Evolutionary conservation across 805 yeast species (phyloP).

Genomic region (Cyberlindnera bimundalis): DNA sequence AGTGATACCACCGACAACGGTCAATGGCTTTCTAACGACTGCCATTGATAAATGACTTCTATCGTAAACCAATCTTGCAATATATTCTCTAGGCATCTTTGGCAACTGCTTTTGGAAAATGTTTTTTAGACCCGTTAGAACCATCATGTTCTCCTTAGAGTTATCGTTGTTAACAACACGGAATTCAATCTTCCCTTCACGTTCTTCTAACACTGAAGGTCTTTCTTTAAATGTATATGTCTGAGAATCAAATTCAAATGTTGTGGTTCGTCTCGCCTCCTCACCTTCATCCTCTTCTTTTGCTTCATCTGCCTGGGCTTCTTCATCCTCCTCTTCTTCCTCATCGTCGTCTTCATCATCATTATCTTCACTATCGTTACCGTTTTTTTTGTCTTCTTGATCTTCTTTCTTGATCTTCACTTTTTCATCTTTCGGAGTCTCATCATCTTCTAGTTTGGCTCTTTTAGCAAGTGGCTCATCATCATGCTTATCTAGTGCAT

Average conservation of each 20-base stretch:
- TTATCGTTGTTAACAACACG: conserved; percentile 96
- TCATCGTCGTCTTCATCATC: conserved; percentile 25
- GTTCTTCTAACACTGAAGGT: conserved; percentile 91
- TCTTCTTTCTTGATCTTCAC: conserved; percentile 20
- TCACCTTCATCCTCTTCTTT: conserved; percentile 32
- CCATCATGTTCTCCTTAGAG: conserved; percentile 80
- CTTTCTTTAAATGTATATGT: conserved; percentile 83
- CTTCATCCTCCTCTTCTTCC: conserved; percentile 26
- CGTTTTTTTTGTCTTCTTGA: conserved; percentile 24
- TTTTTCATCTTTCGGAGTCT: conserved; percentile 14
- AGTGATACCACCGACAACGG: conserved; percentile 97
- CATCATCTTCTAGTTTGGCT: conserved; percentile 25
- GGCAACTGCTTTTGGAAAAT: conserved; percentile 97
- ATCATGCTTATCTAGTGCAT: conserved; percentile 20
- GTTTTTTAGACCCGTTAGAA: conserved; percentile 90
- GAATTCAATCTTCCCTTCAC: conserved; percentile 89
- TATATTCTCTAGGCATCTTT: conserved; percentile 97
- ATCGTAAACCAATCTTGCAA: conserved; percentile 91
- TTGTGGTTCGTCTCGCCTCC: conserved; percentile 36
- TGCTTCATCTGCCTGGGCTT: conserved; percentile 20
- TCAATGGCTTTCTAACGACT: conserved; percentile 86
- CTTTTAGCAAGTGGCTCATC: conserved; percentile 30
- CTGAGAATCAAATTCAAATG: conserved; percentile 61
- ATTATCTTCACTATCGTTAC: conserved; percentile 25
- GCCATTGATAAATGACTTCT: conserved; percentile 95